Percentiles rank a stretch among this genome's conserved stretches.
Evolutionary conservation across 441 rosid genomes (phyloP).

Genomic region (Pelargonium myrrhifolium): DNA sequence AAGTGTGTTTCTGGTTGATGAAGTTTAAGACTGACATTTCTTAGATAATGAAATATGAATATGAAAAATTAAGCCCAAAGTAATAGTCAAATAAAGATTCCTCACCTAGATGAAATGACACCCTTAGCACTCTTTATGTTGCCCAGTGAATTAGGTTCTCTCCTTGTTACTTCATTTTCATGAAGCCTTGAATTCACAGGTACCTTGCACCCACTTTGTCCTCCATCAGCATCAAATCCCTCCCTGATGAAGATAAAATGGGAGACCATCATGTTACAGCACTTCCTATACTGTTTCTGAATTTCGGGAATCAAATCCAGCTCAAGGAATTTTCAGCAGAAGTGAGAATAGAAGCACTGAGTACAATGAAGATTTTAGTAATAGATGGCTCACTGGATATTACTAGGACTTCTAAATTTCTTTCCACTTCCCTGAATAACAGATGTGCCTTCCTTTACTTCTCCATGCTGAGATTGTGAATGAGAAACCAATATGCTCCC

Average conservation of each 20-base stretch:
- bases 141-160: slow-evolving; percentile 28
- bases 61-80: neutral
- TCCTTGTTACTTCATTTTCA: slow-evolving; percentile 28
- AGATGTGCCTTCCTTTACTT: slow-evolving; percentile 19
- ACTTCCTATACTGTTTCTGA: neutral
- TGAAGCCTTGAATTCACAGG: slow-evolving; percentile 23
- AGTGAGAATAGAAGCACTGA: slow-evolving; percentile 6
- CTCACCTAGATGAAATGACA: slow-evolving; percentile 20
- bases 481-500: slow-evolving; percentile 22
- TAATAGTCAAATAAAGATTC: slow-evolving; percentile 2
- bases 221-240: slow-evolving; percentile 17
- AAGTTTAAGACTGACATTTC: neutral
- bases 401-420: slow-evolving; percentile 18
- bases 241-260: slow-evolving; percentile 22
- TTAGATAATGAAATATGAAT: neutral
- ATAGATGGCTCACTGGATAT: slow-evolving; percentile 25
- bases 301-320: slow-evolving; percentile 1
- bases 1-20: neutral
- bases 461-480: slow-evolving; percentile 20
- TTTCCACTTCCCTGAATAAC: slow-evolving; percentile 23
- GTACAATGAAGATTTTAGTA: slow-evolving; percentile 7
- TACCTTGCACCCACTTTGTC: slow-evolving; percentile 24
- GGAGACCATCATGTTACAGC: slow-evolving; percentile 10
- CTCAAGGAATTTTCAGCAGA: neutral
- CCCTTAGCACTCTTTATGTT: slow-evolving; percentile 25